A percentile compares a stretch with the other conserved stretches of the same genome.
These are phyloP conservation scores for Cutaneotrichosporon dermatis DNA, from an alignment of 1,284 basidiomycete species.

Conservation along the genomic window DNA sequence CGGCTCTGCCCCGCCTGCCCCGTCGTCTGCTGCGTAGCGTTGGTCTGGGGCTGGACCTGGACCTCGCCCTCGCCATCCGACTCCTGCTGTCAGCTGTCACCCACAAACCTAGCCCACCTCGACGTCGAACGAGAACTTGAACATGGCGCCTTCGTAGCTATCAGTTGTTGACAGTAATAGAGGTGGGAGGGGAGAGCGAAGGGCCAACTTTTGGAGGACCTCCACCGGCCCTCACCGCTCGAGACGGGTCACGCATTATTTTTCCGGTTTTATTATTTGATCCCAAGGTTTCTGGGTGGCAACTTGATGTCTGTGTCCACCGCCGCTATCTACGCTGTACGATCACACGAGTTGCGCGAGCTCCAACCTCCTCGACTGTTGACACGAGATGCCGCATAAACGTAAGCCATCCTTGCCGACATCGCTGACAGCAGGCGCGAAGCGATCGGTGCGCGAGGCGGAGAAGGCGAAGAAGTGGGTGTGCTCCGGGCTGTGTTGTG, in stretches of 20 bases:
- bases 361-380: no score
- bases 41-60: no score
- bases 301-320: background rate
- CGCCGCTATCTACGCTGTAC: conserved; percentile 1
- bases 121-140: conserved; percentile 51
- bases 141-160: conserved; percentile 23
- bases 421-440: conserved; percentile 38
- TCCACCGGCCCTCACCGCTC: no score
- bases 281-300: no score
- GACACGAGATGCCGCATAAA: conserved; percentile 42
- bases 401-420: conserved; percentile 27
- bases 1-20: no score
- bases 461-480: conserved; percentile 38
- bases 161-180: background rate
- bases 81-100: no score
- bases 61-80: no score
- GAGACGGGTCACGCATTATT: no score
- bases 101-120: conserved; percentile 2
- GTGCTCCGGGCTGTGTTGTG: background rate
- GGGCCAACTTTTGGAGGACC: conserved; percentile 6
- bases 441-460: conserved; percentile 38
- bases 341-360: no score
- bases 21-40: no score
- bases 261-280: no score
- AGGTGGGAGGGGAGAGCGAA: background rate